These are phyloP conservation scores for Exobasidium rhododendri DNA, from an alignment of 1,284 basidiomycete species.

Conservation along the genomic window DNA sequence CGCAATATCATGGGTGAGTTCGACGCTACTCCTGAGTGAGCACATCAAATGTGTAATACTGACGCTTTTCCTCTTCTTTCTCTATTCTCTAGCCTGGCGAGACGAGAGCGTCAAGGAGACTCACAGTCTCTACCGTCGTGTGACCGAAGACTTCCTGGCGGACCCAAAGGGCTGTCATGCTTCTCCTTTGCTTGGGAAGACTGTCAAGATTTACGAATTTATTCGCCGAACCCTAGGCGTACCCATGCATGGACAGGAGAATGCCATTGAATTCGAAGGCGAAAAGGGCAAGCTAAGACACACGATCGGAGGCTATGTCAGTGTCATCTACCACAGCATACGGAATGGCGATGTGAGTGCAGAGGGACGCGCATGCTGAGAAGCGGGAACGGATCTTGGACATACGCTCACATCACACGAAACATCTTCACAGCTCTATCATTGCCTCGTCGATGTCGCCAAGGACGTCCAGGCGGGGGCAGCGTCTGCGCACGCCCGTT, in stretches of 20 bases:
- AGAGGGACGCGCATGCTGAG: not conserved
- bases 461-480: conserved; percentile 11
- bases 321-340: conserved; percentile 13
- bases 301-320: conserved; percentile 16
- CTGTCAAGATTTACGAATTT: conserved; percentile 40
- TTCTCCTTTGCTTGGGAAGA: conserved; percentile 35
- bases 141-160: conserved; percentile 39
- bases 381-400: not conserved
- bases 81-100: conserved; percentile 30
- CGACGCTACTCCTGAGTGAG: not conserved
- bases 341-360: conserved; percentile 14
- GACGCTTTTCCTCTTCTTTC: not conserved
- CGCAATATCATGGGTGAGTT: conserved; percentile 31
- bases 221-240: conserved; percentile 41
- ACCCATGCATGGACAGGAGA: conserved; percentile 47
- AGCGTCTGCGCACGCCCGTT: no score
- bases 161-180: conserved; percentile 44
- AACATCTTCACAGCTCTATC: not conserved
- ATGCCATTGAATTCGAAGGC: conserved; percentile 36
- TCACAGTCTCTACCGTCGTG: conserved; percentile 30
- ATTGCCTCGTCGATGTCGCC: conserved; percentile 5
- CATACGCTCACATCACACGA: not conserved
- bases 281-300: conserved; percentile 1
- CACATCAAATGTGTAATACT: not conserved
- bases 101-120: conserved; percentile 33